Conservation (phyloP, 345 rosid genomes). For the Hibiscus trionum region DNA sequence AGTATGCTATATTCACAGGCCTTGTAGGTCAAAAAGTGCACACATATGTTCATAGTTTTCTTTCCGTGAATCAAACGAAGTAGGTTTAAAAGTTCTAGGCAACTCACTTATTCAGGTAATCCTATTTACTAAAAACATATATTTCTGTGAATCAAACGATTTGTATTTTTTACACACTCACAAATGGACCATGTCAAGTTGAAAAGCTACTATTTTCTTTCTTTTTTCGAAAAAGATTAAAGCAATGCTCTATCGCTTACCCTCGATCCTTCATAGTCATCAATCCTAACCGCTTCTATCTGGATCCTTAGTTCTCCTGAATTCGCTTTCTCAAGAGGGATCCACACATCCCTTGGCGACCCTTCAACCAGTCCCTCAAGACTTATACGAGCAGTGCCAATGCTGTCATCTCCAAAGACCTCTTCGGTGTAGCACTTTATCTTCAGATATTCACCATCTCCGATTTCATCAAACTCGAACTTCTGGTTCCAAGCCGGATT, state of each 20-base stretch:
- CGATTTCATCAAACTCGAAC: conserved; percentile 84
- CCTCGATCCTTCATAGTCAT: conserved; percentile 54
- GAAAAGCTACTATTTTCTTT: background rate
- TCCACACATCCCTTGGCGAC: conserved; percentile 61
- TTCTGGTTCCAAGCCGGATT: conserved; percentile 64
- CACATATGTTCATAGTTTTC: too few species aligned
- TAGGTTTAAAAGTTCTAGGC: background rate
- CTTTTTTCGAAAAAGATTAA: background rate
- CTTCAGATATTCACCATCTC: conserved; percentile 67
- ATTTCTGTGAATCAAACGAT: background rate
- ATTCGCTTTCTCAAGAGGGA: conserved; percentile 85
- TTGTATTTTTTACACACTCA: background rate
- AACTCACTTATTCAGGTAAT: background rate
- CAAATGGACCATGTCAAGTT: background rate
- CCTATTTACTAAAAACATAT: background rate
- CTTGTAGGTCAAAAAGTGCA: too few species aligned
- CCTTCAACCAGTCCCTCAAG: conserved; percentile 80
- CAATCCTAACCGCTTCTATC: conserved; percentile 56
- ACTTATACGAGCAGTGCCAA: conserved; percentile 79
- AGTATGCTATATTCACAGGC: background rate
- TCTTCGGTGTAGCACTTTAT: conserved; percentile 72
- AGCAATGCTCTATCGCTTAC: conserved; percentile 19
- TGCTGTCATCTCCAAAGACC: conserved; percentile 66
- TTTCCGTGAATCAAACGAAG: background rate
- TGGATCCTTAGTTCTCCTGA: conserved; percentile 85